A percentile compares a stretch with the other conserved stretches of the same genome.
Evolutionary conservation across 1,284 basidiomycete species (phyloP).

Genomic region (Mycena sp.): DNA sequence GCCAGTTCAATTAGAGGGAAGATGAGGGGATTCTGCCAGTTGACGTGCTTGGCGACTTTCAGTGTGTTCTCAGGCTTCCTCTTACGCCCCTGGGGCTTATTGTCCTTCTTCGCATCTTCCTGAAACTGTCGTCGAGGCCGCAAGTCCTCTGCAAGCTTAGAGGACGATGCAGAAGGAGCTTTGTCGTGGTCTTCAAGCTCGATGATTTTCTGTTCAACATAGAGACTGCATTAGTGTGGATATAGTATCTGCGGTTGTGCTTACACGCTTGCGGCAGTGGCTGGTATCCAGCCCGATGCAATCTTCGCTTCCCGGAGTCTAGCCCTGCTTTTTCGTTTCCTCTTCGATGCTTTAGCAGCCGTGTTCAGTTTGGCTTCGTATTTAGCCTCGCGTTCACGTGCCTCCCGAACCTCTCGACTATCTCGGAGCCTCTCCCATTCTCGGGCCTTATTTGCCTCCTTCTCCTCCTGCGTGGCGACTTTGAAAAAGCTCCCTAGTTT

Average conservation of each 20-base stretch:
- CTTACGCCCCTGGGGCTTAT: conserved; percentile 23
- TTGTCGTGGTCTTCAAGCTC: conserved; percentile 15
- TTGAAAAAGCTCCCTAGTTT: conserved; percentile 8
- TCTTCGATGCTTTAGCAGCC: background rate
- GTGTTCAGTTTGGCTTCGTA: background rate
- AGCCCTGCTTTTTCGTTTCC: background rate
- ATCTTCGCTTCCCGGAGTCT: background rate
- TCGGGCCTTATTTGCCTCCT: conserved; percentile 1
- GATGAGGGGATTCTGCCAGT: conserved; percentile 32
- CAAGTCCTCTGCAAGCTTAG: conserved; percentile 26
- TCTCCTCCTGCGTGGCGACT: conserved; percentile 22
- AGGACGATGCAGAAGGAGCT: background rate
- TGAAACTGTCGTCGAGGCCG: conserved; percentile 28
- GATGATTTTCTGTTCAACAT: background rate
- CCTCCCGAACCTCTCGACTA: conserved; percentile 3
- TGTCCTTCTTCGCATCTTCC: conserved; percentile 24
- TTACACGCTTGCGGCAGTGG: conserved; percentile 20
- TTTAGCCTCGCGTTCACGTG: conserved; percentile 7
- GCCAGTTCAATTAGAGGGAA: conserved; percentile 33
- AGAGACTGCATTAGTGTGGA: background rate
- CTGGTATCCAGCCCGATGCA: conserved; percentile 24
- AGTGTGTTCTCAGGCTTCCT: background rate
- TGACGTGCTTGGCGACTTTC: conserved; percentile 1
- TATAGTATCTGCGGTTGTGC: no score
- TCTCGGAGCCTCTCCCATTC: background rate